Percentiles rank a stretch among this genome's conserved stretches.
Conservation (phyloP, 768 basidiomycete genomes). For the Boletus speciosus region DNA sequence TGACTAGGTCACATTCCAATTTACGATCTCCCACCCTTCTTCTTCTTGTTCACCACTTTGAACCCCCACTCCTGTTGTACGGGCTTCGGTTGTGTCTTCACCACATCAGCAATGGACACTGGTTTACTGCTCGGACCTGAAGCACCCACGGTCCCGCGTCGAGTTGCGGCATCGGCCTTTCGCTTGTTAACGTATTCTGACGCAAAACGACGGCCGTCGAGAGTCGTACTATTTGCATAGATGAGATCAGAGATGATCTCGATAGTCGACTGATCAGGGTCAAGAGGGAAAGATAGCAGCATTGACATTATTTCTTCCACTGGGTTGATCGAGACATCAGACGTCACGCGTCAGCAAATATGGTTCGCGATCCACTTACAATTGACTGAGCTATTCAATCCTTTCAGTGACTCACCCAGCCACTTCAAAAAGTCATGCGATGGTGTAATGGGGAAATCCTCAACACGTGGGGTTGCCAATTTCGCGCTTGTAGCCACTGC, state of each 20-base stretch:
- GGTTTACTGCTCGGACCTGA: slow-evolving; percentile 41
- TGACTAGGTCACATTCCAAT: not conserved
- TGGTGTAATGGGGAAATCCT: slow-evolving; percentile 64
- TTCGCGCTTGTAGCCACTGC: slow-evolving; percentile 35
- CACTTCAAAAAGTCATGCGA: slow-evolving; percentile 92
- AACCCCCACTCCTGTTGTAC: slow-evolving; percentile 81
- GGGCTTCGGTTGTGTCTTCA: slow-evolving; percentile 81
- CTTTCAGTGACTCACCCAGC: slow-evolving; percentile 82
- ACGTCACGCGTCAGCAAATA: slow-evolving; percentile 5
- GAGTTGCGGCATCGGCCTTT: slow-evolving; percentile 69
- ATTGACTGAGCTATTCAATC: slow-evolving; percentile 54
- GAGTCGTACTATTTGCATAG: slow-evolving; percentile 89
- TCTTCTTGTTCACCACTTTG: slow-evolving; percentile 95
- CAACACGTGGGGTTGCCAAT: slow-evolving; percentile 39
- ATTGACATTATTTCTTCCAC: slow-evolving; percentile 97
- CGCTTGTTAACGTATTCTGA: slow-evolving; percentile 86
- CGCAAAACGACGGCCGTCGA: slow-evolving; percentile 94
- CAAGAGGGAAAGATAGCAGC: slow-evolving; percentile 91
- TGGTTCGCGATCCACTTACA: slow-evolving; percentile 35
- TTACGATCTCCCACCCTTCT: slow-evolving; percentile 68
- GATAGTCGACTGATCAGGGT: slow-evolving; percentile 73
- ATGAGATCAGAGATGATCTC: slow-evolving; percentile 96
- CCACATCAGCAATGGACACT: slow-evolving; percentile 82
- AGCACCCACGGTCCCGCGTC: slow-evolving; percentile 45
- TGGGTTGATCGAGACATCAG: slow-evolving; percentile 33